Conservation (phyloP, 2,329 filamentous ascomycete genomes). For the Trichoderma atrobrunneum region DNA sequence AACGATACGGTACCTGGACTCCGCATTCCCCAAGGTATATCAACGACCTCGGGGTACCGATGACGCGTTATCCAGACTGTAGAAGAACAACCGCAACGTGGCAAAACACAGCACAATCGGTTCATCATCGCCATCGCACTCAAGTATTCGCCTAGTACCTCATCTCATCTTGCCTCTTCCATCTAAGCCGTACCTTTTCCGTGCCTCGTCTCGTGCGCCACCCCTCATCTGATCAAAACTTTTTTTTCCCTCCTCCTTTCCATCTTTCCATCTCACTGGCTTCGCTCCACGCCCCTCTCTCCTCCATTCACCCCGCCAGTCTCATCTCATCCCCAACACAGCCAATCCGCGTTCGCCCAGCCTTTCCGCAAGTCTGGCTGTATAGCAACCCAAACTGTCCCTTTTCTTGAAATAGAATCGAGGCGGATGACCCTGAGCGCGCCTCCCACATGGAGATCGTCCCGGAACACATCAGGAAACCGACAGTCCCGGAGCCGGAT, state of each 20-base stretch:
- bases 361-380: slow-evolving; percentile 16
- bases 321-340: not conserved
- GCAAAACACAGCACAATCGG: not conserved
- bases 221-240: not conserved
- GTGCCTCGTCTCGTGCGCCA: slow-evolving; percentile 11
- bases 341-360: slow-evolving; percentile 18
- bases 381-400: not conserved
- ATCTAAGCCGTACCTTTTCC: slow-evolving; percentile 5
- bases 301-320: slow-evolving; percentile 12
- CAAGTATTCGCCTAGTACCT: slow-evolving; percentile 1
- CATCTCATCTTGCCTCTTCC: not conserved
- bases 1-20: not conserved
- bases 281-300: not conserved
- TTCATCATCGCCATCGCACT: not conserved
- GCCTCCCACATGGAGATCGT: slow-evolving; percentile 28
- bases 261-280: not conserved
- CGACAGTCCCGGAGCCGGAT: slow-evolving; percentile 32
- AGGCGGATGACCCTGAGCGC: slow-evolving; percentile 4
- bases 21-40: not conserved
- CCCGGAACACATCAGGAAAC: slow-evolving; percentile 28
- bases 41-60: not conserved
- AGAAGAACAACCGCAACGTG: not conserved
- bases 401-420: not conserved
- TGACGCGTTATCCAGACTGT: slow-evolving; percentile 4
- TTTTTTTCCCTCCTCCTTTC: not conserved